Percentiles rank a stretch among this genome's conserved stretches.
Conservation (phyloP, 164 flowering plant genomes). For the Macadamia tetraphylla region DNA sequence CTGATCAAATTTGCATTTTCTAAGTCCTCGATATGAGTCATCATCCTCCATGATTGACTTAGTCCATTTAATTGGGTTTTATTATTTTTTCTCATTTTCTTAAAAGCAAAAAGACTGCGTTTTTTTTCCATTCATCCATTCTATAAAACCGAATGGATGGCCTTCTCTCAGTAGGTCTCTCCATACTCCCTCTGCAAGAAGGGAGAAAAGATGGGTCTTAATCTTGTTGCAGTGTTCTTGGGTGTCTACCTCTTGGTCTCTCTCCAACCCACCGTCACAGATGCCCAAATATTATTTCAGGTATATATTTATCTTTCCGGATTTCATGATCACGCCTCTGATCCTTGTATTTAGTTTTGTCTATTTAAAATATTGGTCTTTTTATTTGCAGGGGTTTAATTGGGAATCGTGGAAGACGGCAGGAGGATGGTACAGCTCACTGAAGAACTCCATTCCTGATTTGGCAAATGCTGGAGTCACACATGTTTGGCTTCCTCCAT, state of each 20-base stretch:
- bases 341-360: neutral
- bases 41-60: too few species aligned
- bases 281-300: conserved; percentile 14
- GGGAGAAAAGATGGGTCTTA: conserved; percentile 4
- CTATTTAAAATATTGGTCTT: neutral
- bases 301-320: neutral
- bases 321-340: conserved; percentile 9
- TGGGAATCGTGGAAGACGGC: conserved; percentile 62
- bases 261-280: conserved; percentile 10
- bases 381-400: conserved; percentile 51
- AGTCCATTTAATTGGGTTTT: too few species aligned
- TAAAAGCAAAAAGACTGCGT: too few species aligned
- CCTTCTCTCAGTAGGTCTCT: too few species aligned
- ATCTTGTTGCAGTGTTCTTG: neutral
- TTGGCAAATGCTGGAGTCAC: conserved; percentile 59
- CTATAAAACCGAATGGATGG: too few species aligned
- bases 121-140: too few species aligned
- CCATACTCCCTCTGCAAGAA: too few species aligned
- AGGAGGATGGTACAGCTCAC: conserved; percentile 62
- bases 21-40: too few species aligned
- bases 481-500: conserved; percentile 82
- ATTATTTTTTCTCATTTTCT: too few species aligned
- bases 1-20: too few species aligned
- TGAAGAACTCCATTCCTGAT: conserved; percentile 34
- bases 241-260: conserved; percentile 14